phyloP scores from a whole-genome alignment of 225 moss, liverwort and hornwort species.

The Antitrichia curtipendula region DNA sequence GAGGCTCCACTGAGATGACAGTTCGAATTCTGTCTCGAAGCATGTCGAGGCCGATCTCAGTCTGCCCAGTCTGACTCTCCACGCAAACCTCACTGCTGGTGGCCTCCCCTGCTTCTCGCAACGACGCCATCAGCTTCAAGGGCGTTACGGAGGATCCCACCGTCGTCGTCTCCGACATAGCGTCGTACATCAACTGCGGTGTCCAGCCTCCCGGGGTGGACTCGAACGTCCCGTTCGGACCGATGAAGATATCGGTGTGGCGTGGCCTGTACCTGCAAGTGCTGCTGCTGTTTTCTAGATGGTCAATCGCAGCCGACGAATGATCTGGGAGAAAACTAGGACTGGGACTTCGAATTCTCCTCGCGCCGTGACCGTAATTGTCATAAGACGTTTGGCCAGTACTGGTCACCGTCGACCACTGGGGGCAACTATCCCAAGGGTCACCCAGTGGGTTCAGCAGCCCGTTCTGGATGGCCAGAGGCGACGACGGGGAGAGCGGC shows the following conservation, averaged over 20 bases:
- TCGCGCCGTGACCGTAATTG: not conserved
- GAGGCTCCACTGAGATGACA: not conserved
- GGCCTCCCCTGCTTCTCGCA: constrained; percentile 10
- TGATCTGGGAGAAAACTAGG: not conserved
- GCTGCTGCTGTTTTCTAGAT: not conserved
- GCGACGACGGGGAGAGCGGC: constrained; percentile 26
- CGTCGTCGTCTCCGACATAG: not conserved
- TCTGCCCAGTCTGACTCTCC: not conserved
- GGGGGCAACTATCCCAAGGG: constrained; percentile 21
- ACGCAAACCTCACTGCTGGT: not conserved
- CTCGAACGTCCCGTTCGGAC: constrained; percentile 15
- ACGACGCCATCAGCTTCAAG: constrained; percentile 15
- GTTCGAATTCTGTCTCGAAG: not conserved
- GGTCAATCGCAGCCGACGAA: not conserved
- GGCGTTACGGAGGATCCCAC: not conserved
- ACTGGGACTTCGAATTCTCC: not conserved
- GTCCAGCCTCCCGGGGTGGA: constrained; percentile 29
- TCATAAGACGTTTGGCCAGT: not conserved
- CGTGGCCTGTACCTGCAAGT: not conserved
- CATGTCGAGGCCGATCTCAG: not conserved
- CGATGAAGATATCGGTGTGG: constrained; percentile 22
- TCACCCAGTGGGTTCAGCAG: constrained; percentile 1
- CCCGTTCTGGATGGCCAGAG: constrained; percentile 19
- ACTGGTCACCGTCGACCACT: constrained; percentile 12
- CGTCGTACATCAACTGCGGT: constrained; percentile 8